Evolutionary conservation across 441 rosid species (phyloP).

Genomic region (Sinapis alba): DNA sequence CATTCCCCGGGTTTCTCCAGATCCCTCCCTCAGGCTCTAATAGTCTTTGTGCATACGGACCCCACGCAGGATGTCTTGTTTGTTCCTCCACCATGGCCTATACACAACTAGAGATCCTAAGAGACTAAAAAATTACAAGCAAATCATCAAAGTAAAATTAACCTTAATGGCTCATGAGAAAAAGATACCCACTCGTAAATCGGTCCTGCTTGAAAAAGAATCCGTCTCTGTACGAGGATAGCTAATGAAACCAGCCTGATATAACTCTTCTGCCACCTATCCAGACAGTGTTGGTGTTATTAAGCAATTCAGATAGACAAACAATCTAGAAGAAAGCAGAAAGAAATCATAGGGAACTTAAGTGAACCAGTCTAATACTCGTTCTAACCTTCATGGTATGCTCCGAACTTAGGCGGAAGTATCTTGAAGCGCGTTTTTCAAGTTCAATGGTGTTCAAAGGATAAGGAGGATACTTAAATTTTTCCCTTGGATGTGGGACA

Average conservation of each 20-base stretch:
- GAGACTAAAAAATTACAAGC: slow-evolving; percentile 21
- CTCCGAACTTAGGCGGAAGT: slow-evolving; percentile 93
- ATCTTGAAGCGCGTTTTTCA: slow-evolving; percentile 95
- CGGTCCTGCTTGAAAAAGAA: slow-evolving; percentile 80
- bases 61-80: slow-evolving; percentile 87
- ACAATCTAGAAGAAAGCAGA: slow-evolving; percentile 7
- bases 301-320: slow-evolving; percentile 1
- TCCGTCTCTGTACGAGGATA: slow-evolving; percentile 99
- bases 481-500: slow-evolving; percentile 76
- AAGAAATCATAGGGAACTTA: slow-evolving; percentile 3
- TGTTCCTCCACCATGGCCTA: slow-evolving; percentile 90
- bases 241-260: slow-evolving; percentile 96
- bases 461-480: slow-evolving; percentile 81
- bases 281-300: slow-evolving; percentile 24
- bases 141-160: slow-evolving; percentile 18
- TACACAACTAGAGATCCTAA: slow-evolving; percentile 31
- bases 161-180: slow-evolving; percentile 21
- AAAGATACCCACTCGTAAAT: slow-evolving; percentile 79
- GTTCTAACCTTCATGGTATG: slow-evolving; percentile 87
- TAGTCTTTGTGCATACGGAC: slow-evolving; percentile 80
- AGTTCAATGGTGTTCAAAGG: slow-evolving; percentile 97
- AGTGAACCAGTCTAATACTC: slow-evolving; percentile 5
- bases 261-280: slow-evolving; percentile 95
- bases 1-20: slow-evolving; percentile 93
- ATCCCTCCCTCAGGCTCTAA: slow-evolving; percentile 73